A percentile compares a stretch with the other conserved stretches of the same genome.
Conservation (phyloP, 768 basidiomycete species). For the Sutorius australiensis region DNA sequence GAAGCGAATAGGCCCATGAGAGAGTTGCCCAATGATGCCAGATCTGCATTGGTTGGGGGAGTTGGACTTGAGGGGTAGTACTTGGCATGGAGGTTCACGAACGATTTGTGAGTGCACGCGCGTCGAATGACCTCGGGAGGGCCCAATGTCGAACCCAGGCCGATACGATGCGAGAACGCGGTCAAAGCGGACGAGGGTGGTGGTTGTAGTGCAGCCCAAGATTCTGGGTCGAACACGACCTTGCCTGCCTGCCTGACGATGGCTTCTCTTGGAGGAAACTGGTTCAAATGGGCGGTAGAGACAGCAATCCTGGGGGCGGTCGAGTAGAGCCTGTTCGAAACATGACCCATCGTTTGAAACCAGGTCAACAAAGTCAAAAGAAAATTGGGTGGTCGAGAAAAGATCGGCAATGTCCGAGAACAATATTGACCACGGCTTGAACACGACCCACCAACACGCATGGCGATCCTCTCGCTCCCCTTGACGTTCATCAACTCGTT, state of each 20-base stretch:
- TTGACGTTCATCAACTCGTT: constrained; percentile 88
- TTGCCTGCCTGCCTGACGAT: constrained; percentile 33
- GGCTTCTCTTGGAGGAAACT: constrained; percentile 62
- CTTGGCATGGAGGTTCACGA: constrained; percentile 50
- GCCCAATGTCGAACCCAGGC: constrained; percentile 55
- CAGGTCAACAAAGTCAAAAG: constrained; percentile 10
- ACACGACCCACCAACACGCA: constrained; percentile 29
- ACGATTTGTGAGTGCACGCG: constrained; percentile 78
- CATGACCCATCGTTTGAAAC: constrained; percentile 49
- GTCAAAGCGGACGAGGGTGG: constrained; percentile 67
- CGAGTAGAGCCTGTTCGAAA: constrained; percentile 48
- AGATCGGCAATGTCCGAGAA: constrained; percentile 30
- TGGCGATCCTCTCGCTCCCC: constrained; percentile 90
- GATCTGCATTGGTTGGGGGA: constrained; percentile 68
- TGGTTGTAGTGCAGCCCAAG: constrained; percentile 70
- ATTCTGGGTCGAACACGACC: constrained; percentile 56
- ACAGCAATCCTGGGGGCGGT: constrained; percentile 49
- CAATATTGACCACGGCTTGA: not conserved
- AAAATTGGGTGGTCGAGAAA: constrained; percentile 30
- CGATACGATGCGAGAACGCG: constrained; percentile 75
- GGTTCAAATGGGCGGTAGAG: constrained; percentile 49
- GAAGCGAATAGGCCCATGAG: constrained; percentile 87
- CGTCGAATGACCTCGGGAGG: constrained; percentile 58
- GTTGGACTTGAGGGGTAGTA: constrained; percentile 52
- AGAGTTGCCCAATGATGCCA: constrained; percentile 77